Conservation (phyloP, 768 basidiomycete species). For the Peribolospora kevripleyi region DNA sequence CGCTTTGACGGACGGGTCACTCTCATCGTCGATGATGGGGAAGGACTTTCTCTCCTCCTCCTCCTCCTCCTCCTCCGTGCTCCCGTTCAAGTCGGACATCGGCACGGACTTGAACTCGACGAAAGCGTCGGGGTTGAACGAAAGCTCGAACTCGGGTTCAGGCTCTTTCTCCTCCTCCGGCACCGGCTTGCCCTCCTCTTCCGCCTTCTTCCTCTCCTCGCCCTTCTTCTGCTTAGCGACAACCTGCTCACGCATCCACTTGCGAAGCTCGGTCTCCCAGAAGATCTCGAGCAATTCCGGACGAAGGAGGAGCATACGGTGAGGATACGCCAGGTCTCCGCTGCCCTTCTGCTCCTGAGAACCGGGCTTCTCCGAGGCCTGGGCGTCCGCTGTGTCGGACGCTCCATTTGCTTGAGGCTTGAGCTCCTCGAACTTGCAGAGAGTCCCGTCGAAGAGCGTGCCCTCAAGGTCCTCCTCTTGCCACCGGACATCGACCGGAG, state of each 20-base stretch:
- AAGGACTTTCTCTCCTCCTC: not conserved
- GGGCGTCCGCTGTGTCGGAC: constrained; percentile 2
- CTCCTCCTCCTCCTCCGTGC: constrained; percentile 9
- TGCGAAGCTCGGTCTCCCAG: constrained; percentile 22
- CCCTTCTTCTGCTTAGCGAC: constrained; percentile 9
- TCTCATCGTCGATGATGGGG: constrained; percentile 16
- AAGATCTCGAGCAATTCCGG: constrained; percentile 23
- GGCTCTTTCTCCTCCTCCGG: constrained; percentile 12
- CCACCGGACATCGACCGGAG: constrained; percentile 25
- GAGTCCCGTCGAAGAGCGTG: not conserved
- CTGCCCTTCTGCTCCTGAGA: constrained; percentile 5
- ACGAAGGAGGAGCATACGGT: constrained; percentile 23
- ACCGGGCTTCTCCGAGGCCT: not conserved
- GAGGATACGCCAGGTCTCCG: constrained; percentile 17
- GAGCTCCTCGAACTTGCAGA: too few relatives aligned
- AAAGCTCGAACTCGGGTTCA: constrained; percentile 18
- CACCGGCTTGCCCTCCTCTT: constrained; percentile 7
- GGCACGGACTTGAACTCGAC: constrained; percentile 19
- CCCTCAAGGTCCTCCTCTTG: constrained; percentile 21
- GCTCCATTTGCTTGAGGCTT: not conserved
- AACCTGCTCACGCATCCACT: constrained; percentile 18
- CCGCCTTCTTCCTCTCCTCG: constrained; percentile 2
- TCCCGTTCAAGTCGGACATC: not conserved
- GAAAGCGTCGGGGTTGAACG: constrained; percentile 26
- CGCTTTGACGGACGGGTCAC: constrained; percentile 21